phyloP scores from a whole-genome alignment of 208 protist species.

The Acanthamoeba rhysodes region DNA sequence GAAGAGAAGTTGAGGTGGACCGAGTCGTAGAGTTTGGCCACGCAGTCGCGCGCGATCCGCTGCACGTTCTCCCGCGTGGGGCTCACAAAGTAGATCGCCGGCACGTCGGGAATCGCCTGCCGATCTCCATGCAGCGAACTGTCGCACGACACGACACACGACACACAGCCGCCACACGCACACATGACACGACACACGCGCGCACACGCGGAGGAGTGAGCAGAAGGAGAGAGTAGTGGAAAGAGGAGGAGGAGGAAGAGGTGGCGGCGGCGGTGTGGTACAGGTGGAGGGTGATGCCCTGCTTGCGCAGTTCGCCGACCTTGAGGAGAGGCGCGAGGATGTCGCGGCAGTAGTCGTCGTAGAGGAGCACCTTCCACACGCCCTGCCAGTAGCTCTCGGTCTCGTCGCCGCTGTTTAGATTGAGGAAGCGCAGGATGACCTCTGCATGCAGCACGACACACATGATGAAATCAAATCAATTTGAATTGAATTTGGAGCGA shows the following conservation, averaged over 20 bases:
- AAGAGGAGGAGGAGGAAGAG: too few relatives aligned
- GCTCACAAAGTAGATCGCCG: constrained; percentile 93
- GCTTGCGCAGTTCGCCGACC: constrained; percentile 90
- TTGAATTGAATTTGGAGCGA: too few relatives aligned
- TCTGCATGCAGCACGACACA: not conserved
- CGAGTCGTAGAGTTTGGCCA: constrained; percentile 87
- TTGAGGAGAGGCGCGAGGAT: constrained; percentile 92
- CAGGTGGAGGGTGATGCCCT: constrained; percentile 93
- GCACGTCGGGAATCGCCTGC: constrained; percentile 91
- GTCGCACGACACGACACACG: not conserved
- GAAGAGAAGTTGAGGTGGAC: constrained; percentile 91
- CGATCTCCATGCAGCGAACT: constrained; percentile 88
- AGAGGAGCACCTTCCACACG: constrained; percentile 93
- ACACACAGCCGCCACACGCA: not conserved
- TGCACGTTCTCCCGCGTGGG: constrained; percentile 91
- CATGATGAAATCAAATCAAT: not conserved
- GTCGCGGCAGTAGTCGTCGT: constrained; percentile 89
- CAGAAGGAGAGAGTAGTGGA: not conserved
- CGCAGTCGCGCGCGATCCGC: constrained; percentile 87
- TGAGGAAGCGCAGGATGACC: constrained; percentile 67
- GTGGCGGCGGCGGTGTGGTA: constrained; percentile 45
- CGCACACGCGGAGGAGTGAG: constrained; percentile 18
- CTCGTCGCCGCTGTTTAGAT: constrained; percentile 6
- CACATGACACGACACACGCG: too few relatives aligned
- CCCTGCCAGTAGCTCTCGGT: constrained; percentile 75